These are phyloP conservation scores for Carpinus fangiana DNA, from an alignment of 306 rosid species.

Conservation along the genomic window DNA sequence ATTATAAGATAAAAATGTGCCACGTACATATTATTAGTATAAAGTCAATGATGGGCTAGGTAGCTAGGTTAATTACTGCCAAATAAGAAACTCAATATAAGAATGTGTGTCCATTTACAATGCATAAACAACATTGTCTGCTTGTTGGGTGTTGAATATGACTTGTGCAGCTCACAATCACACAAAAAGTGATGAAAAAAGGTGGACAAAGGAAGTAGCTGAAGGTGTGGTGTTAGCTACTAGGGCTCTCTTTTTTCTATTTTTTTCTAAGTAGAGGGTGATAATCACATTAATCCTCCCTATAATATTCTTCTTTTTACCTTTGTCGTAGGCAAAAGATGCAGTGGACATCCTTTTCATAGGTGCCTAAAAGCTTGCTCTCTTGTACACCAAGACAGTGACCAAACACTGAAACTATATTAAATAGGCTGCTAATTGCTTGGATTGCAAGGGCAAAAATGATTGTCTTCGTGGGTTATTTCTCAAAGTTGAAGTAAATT, in stretches of 20 bases:
- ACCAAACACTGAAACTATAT: background rate
- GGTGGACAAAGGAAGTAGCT: background rate
- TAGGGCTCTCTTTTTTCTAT: background rate
- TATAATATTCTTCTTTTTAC: background rate
- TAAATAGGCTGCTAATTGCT: constrained; percentile 8
- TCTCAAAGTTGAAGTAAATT: constrained; percentile 39
- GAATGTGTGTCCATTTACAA: background rate
- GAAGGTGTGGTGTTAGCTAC: background rate
- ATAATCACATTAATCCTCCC: background rate
- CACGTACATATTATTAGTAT: too few relatives aligned
- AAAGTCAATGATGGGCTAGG: background rate
- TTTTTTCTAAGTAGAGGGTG: background rate
- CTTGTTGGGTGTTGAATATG: constrained; percentile 10
- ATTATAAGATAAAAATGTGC: too few relatives aligned
- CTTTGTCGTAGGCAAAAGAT: background rate
- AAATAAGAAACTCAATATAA: background rate
- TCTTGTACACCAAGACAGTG: background rate
- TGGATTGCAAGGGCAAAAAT: constrained; percentile 2
- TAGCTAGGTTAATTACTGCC: constrained; percentile 11
- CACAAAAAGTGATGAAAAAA: constrained; percentile 12
- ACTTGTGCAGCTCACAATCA: constrained; percentile 34
- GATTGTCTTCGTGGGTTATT: constrained; percentile 16
- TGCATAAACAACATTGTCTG: constrained; percentile 5
- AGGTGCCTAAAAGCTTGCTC: background rate
- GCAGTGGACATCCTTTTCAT: background rate